A percentile compares a stretch with the other conserved stretches of the same genome.
Evolutionary conservation across 225 moss, liverwort and hornwort genomes (phyloP).

Genomic region (Pseudisothecium myosuroides): DNA sequence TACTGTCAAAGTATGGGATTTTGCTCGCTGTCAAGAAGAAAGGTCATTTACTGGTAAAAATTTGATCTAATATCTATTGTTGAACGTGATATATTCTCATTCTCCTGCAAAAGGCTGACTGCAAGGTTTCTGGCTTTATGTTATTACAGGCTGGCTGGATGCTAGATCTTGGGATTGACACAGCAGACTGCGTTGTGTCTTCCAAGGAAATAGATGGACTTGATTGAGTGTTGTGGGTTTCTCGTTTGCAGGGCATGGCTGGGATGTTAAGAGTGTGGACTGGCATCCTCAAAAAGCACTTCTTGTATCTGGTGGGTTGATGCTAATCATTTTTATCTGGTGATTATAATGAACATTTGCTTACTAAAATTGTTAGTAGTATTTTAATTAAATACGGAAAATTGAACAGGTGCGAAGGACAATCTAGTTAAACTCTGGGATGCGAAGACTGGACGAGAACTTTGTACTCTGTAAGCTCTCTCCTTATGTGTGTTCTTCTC

Average conservation of each 20-base stretch:
- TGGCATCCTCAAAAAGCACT: conserved; percentile 99
- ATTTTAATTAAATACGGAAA: background rate
- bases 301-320: conserved; percentile 78
- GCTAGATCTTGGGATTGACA: background rate
- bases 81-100: background rate
- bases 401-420: conserved; percentile 81
- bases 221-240: background rate
- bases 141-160: background rate
- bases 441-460: conserved; percentile 93
- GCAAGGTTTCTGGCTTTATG: background rate
- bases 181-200: background rate
- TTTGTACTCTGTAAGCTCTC: conserved; percentile 70
- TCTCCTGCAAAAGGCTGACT: background rate
- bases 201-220: background rate
- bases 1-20: conserved; percentile 99
- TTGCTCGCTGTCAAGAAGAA: conserved; percentile 97
- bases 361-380: background rate
- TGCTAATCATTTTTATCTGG: background rate
- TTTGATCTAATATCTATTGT: background rate
- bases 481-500: background rate
- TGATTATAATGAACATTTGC: background rate
- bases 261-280: conserved; percentile 99
- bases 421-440: conserved; percentile 99
- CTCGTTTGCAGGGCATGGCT: conserved; percentile 85
- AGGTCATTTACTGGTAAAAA: conserved; percentile 72